These are phyloP conservation scores for Phytophthora fragariae DNA, from an alignment of 352 stramenopile genomes.

Conservation along the genomic window DNA sequence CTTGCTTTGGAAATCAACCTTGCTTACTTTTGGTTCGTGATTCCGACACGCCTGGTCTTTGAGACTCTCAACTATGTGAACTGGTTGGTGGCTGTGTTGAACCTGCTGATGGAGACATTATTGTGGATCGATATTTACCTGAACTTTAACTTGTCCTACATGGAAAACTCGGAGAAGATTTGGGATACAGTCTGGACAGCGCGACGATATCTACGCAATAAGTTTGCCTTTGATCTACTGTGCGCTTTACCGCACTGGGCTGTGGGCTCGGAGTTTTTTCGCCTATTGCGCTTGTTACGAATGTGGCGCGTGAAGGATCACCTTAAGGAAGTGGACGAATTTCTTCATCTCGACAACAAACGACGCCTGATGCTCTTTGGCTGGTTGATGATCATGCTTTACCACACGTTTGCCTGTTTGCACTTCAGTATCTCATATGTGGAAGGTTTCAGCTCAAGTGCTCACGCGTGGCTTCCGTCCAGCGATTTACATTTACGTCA, in stretches of 20 bases:
- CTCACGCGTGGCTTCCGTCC: conserved; percentile 58
- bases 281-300: conserved; percentile 51
- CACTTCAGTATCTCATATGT: conserved; percentile 68
- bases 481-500: conserved; percentile 50
- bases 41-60: conserved; percentile 56
- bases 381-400: conserved; percentile 58
- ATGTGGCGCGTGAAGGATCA: conserved; percentile 46
- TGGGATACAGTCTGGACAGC: conserved; percentile 47
- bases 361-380: conserved; percentile 57
- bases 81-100: conserved; percentile 46
- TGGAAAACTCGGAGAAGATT: conserved; percentile 70
- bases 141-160: conserved; percentile 65
- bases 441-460: conserved; percentile 57
- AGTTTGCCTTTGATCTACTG: conserved; percentile 52
- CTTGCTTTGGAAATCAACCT: conserved; percentile 50
- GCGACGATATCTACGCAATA: conserved; percentile 38
- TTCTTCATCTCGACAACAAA: conserved; percentile 58
- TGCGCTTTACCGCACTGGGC: conserved; percentile 56
- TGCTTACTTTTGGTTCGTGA: conserved; percentile 66
- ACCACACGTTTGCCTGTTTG: conserved; percentile 66
- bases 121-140: conserved; percentile 61
- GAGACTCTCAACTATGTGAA: conserved; percentile 33
- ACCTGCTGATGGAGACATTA: conserved; percentile 48
- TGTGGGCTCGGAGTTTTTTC: conserved; percentile 24
- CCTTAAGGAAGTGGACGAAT: conserved; percentile 56